Percentiles rank a stretch among this genome's conserved stretches.
Conservation (phyloP, 78 protist species). For the Cyanophora paradoxa region DNA sequence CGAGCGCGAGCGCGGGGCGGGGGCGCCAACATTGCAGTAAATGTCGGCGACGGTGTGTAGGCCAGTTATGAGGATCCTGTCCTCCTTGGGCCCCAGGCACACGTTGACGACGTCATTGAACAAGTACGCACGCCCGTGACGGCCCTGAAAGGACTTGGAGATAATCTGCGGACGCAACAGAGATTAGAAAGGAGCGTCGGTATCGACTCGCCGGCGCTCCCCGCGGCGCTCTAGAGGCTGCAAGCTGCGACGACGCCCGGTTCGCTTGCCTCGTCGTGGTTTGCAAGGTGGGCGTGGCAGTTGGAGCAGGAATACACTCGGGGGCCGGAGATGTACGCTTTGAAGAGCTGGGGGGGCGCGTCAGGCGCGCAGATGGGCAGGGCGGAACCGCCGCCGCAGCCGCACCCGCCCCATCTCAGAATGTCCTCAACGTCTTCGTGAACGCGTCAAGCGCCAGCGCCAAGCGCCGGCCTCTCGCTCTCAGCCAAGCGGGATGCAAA, state of each 20-base stretch:
- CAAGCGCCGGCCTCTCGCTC: no score
- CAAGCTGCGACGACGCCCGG: no score
- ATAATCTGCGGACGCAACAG: not conserved
- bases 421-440: no score
- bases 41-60: slow-evolving; percentile 53
- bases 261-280: slow-evolving; percentile 32
- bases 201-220: not conserved
- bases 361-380: no score
- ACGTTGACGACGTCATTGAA: slow-evolving; percentile 29
- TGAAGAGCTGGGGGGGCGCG: no score
- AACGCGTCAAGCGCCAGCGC: no score
- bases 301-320: slow-evolving; percentile 34
- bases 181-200: not conserved
- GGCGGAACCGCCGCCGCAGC: no score
- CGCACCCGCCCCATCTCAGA: no score
- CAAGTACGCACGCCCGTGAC: slow-evolving; percentile 51
- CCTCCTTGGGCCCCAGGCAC: slow-evolving; percentile 31
- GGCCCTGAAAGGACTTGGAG: slow-evolving; percentile 49
- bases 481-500: no score
- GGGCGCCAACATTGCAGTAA: slow-evolving; percentile 45
- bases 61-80: slow-evolving; percentile 46
- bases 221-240: not conserved
- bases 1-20: no score
- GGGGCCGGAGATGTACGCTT: no score
- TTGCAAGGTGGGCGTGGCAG: slow-evolving; percentile 43